Conservation (phyloP, 345 rosid genomes). For the Eucalyptus guilfoylei region DNA sequence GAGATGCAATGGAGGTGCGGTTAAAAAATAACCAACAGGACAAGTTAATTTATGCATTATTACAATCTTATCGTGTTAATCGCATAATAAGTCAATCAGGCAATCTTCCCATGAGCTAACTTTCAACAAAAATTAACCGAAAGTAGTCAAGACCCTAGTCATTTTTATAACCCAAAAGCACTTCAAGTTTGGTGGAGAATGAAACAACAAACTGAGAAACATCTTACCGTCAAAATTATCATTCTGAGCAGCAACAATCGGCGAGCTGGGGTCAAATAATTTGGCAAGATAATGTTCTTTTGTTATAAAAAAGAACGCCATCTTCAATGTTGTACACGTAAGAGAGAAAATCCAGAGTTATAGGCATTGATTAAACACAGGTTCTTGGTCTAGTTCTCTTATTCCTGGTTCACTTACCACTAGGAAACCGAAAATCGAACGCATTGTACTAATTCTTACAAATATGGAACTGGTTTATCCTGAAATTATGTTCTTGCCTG, state of each 20-base stretch:
- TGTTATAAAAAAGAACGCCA: not conserved
- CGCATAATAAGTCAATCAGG: not conserved
- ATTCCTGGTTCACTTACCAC: not conserved
- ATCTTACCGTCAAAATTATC: conserved; percentile 81
- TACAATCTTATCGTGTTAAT: not conserved
- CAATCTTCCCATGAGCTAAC: not conserved
- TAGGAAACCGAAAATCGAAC: too few species aligned
- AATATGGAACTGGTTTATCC: too few species aligned
- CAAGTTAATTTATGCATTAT: not conserved
- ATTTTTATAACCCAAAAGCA: not conserved
- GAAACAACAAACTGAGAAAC: not conserved
- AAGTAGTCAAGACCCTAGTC: not conserved
- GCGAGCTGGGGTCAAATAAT: conserved; percentile 29
- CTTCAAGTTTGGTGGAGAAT: not conserved
- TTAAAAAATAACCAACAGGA: not conserved
- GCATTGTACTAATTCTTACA: too few species aligned
- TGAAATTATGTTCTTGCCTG: not conserved
- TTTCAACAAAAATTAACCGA: not conserved
- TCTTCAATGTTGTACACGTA: not conserved
- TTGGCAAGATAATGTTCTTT: not conserved
- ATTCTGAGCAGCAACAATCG: conserved; percentile 76
- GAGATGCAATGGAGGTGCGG: not conserved
- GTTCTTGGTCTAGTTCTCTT: not conserved
- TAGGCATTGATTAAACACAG: not conserved
- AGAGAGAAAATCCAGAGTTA: too few species aligned